These are phyloP conservation scores for Hypsizygus ulmarius DNA, from an alignment of 1,284 basidiomycete genomes.

Conservation along the genomic window DNA sequence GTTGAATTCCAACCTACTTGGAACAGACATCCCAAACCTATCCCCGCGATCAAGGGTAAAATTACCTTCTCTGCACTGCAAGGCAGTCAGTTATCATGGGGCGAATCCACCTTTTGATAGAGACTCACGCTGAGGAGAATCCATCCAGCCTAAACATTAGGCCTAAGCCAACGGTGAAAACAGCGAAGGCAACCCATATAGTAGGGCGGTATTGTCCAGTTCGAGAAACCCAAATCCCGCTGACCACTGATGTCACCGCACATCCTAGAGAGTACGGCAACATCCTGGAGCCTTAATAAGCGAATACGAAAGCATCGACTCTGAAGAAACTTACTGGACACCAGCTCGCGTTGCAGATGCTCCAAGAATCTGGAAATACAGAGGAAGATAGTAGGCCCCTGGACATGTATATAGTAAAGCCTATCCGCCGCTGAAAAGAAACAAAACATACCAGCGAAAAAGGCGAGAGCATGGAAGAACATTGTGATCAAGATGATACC, in stretches of 20 bases:
- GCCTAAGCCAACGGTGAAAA: constrained; percentile 62
- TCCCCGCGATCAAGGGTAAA: constrained; percentile 56
- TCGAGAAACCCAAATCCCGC: constrained; percentile 60
- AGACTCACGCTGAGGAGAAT: constrained; percentile 44
- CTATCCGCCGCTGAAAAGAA: constrained; percentile 2
- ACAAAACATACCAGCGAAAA: constrained; percentile 48
- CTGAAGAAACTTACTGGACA: constrained; percentile 46
- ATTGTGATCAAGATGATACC: constrained; percentile 58
- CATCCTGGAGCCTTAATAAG: constrained; percentile 46
- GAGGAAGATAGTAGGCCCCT: constrained; percentile 70
- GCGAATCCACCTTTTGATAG: no score
- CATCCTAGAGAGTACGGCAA: constrained; percentile 71
- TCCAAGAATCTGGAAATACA: constrained; percentile 80
- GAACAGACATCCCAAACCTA: constrained; percentile 65
- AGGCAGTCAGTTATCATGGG: neutral
- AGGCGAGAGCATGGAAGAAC: constrained; percentile 67
- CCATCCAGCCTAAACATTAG: constrained; percentile 57
- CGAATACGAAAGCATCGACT: constrained; percentile 1
- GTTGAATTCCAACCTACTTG: constrained; percentile 39
- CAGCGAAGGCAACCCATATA: constrained; percentile 57
- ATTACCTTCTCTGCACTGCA: constrained; percentile 57
- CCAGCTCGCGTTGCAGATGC: constrained; percentile 74
- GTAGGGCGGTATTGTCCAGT: constrained; percentile 62
- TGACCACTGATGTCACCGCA: constrained; percentile 53
- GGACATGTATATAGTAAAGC: neutral